Base-by-base conservation (phyloP, 2,329 filamentous ascomycete genomes). In the Trichoderma atroviride region DNA sequence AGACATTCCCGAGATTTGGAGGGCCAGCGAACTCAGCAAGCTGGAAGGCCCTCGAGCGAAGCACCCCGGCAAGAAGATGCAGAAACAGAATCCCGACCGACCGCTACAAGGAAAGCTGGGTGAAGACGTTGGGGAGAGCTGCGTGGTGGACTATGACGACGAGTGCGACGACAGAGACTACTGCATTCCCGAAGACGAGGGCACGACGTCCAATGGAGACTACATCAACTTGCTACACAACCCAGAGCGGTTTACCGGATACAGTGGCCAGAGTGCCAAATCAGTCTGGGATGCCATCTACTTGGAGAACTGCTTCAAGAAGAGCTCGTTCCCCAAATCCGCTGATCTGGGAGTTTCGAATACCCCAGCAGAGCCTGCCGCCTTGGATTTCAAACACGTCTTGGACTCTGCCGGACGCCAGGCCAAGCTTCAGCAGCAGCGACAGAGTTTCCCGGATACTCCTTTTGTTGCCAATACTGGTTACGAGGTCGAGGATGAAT, bases 231-330 rank as follows among this genome's bases (percentile, higher is more conserved):
- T 99, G 73, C 85, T 96, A 61, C 91, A 93, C 78, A 99, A 99
- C 77, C 95, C 95, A 0, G 95, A 99, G 78, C 88, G 94, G 70
- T 99, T 97, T 80, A 99, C 96, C 0, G 96, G 96, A 60, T 99
- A 98, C 77, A 87, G 91, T 9, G 96, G 96, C 66, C 87, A 91
- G 70, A 92, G 94, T 22, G 89, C 95, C 52, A 89, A 91, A 76
- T 93, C 96, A 82, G 93, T 99, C 19, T 99, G 96, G 96, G 91
- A 97, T 78, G 92, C 96, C 69, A 94, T 99, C 70, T 99, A 99
- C 81, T 88, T 93, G 64, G 96, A 99, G 80, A 99, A 99, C 80
- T 99, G 96, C 82, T 99, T 99, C 83, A 87, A 89, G 75, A 87
- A 85, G 78, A 86, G 86, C 72, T 90, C 88, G 0, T 90, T 90